Conservation (phyloP, 495 filamentous ascomycete genomes). For the Apodospora peruviana region DNA sequence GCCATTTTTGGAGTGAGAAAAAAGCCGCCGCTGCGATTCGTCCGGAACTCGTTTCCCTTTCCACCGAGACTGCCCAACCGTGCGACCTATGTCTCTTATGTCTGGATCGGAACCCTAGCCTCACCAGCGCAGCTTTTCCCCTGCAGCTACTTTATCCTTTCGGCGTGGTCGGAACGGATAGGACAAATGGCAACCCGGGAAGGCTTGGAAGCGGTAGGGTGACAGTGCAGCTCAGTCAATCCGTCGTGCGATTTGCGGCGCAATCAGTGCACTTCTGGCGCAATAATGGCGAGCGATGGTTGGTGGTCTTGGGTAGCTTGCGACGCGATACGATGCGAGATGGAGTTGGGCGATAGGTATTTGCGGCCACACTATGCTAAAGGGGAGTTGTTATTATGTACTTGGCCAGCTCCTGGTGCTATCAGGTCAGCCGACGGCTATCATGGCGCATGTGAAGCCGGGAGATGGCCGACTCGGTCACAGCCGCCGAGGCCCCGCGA, state of each 20-base stretch:
- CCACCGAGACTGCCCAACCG: not conserved
- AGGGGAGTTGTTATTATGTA: too few relatives aligned
- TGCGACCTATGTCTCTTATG: slow-evolving; percentile 2
- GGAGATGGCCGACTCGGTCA: slow-evolving; percentile 8
- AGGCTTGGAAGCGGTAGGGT: not conserved
- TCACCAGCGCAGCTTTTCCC: not conserved
- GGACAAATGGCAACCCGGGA: slow-evolving; percentile 1
- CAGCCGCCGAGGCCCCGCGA: slow-evolving; percentile 10
- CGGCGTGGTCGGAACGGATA: slow-evolving; percentile 6
- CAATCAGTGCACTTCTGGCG: slow-evolving; percentile 1
- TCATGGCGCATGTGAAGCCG: slow-evolving; percentile 19
- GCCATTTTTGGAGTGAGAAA: slow-evolving; percentile 27
- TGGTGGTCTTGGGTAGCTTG: not conserved
- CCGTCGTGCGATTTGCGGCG: slow-evolving; percentile 11
- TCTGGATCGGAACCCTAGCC: too few relatives aligned
- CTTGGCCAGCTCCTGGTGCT: not conserved
- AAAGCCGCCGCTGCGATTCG: slow-evolving; percentile 1
- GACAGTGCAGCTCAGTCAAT: slow-evolving; percentile 11
- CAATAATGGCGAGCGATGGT: not conserved
- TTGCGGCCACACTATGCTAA: too few relatives aligned
- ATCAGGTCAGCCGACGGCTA: slow-evolving; percentile 7
- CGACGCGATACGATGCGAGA: too few relatives aligned
- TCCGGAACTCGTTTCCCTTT: slow-evolving; percentile 9
- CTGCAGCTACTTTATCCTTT: slow-evolving; percentile 11
- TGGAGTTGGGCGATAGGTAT: too few relatives aligned